A percentile compares a stretch with the other conserved stretches of the same genome.
Conservation (phyloP, 2,329 filamentous ascomycete genomes). For the Nemania abortiva region DNA sequence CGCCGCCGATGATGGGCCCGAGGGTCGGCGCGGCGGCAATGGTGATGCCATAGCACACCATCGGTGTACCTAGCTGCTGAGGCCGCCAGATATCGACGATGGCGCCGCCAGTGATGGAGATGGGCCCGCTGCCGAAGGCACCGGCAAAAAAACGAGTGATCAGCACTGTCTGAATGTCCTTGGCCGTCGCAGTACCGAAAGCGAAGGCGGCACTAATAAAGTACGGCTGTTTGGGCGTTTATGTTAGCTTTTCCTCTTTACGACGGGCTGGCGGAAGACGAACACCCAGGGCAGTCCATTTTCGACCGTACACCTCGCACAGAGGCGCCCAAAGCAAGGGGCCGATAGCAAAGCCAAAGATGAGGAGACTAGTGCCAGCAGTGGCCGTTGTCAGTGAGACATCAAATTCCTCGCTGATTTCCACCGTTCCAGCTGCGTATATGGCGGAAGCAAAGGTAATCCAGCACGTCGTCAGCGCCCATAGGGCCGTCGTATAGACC, state of each 20-base stretch:
- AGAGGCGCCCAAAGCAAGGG: conserved; percentile 74
- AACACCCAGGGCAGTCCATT: neutral
- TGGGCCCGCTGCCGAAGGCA: conserved; percentile 63
- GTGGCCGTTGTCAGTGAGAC: conserved; percentile 60
- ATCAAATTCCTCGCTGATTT: conserved; percentile 66
- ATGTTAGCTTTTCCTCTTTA: neutral
- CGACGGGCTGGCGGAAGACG: neutral
- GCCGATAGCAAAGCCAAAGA: conserved; percentile 60
- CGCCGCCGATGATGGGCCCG: neutral
- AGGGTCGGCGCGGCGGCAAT: neutral
- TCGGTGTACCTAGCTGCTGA: neutral
- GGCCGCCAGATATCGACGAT: conserved; percentile 62
- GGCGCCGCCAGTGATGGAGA: conserved; percentile 66
- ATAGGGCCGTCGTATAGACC: neutral
- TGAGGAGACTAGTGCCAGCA: conserved; percentile 65
- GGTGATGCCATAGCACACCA: neutral
- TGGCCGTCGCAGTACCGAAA: conserved; percentile 63
- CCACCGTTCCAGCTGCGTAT: conserved; percentile 67
- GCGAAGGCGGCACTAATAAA: conserved; percentile 51
- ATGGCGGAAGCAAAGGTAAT: conserved; percentile 14
- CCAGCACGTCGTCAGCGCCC: conserved; percentile 9
- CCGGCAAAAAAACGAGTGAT: conserved; percentile 72
- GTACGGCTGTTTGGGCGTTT: neutral
- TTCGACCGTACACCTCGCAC: conserved; percentile 65
- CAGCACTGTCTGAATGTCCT: conserved; percentile 66